Evolutionary conservation across 2,329 filamentous ascomycete species (phyloP).

Genomic region (Capronia coronata): DNA sequence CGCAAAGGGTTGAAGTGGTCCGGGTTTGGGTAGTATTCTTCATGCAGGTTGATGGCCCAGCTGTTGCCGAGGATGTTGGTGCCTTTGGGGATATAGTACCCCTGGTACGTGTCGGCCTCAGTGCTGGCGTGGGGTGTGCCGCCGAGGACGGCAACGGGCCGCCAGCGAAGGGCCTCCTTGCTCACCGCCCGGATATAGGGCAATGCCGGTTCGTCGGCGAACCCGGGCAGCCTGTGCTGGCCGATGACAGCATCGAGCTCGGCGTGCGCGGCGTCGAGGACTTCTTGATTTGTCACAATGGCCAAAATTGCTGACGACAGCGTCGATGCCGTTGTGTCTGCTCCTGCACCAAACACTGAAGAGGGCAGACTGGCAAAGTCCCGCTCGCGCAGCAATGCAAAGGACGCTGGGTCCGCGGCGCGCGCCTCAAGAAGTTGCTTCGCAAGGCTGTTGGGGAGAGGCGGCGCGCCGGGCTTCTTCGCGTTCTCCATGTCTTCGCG

Average conservation of each 20-base stretch:
- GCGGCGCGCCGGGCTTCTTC: slow-evolving; percentile 20
- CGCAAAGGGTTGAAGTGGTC: slow-evolving; percentile 50
- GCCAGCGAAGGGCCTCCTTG: slow-evolving; percentile 43
- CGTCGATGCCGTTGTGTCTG: slow-evolving; percentile 32
- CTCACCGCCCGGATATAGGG: slow-evolving; percentile 37
- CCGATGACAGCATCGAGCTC: slow-evolving; percentile 37
- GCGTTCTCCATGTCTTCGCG: slow-evolving; percentile 32
- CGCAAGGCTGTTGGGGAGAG: slow-evolving; percentile 40
- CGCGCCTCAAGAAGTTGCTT: slow-evolving; percentile 40
- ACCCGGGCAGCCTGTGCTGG: slow-evolving; percentile 32
- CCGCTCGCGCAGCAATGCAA: slow-evolving; percentile 37
- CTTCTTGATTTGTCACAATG: slow-evolving; percentile 30
- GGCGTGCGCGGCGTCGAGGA: slow-evolving; percentile 26
- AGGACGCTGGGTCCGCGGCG: slow-evolving; percentile 30
- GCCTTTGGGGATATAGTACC: slow-evolving; percentile 46
- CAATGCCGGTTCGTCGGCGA: slow-evolving; percentile 34
- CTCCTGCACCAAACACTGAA: slow-evolving; percentile 32
- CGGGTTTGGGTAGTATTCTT: slow-evolving; percentile 46
- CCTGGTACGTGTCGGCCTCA: slow-evolving; percentile 31
- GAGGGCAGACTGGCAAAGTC: slow-evolving; percentile 34
- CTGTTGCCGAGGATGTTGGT: slow-evolving; percentile 39
- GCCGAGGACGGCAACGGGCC: slow-evolving; percentile 33
- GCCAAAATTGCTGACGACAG: slow-evolving; percentile 32
- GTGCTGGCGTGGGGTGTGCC: slow-evolving; percentile 25
- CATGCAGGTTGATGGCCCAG: slow-evolving; percentile 48